Percentiles rank a stretch among this genome's conserved stretches.
Conservation (phyloP, 129 eudicot genomes). For the Pseudognaphalium luteoalbum region DNA sequence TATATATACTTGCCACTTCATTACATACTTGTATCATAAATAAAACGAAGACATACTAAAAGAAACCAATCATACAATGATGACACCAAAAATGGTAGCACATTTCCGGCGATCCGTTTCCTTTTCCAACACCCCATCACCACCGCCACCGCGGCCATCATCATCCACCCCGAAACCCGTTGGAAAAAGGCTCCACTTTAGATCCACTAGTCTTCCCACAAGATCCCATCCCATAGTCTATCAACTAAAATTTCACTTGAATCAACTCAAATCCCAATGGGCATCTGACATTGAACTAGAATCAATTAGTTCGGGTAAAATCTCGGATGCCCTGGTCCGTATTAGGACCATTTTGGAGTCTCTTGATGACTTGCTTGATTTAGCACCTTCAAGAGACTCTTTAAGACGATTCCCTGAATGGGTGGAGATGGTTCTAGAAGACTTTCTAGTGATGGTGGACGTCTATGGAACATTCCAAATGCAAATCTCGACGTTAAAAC, state of each 20-base stretch:
- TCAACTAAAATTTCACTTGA: slow-evolving; percentile 60
- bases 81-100: slow-evolving; percentile 69
- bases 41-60: neutral
- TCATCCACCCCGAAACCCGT: slow-evolving; percentile 20
- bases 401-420: slow-evolving; percentile 38
- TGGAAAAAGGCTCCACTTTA: slow-evolving; percentile 47
- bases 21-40: slow-evolving; percentile 5
- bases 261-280: slow-evolving; percentile 52
- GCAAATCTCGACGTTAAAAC: slow-evolving; percentile 47
- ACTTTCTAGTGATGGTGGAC: slow-evolving; percentile 62
- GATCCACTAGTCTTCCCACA: slow-evolving; percentile 74
- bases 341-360: slow-evolving; percentile 52
- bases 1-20: slow-evolving; percentile 24
- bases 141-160: slow-evolving; percentile 28
- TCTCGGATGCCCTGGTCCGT: slow-evolving; percentile 45
- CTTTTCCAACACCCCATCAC: slow-evolving; percentile 52
- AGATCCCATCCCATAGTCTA: slow-evolving; percentile 63
- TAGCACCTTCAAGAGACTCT: slow-evolving; percentile 62
- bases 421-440: slow-evolving; percentile 74
- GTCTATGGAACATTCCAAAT: slow-evolving; percentile 67
- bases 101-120: slow-evolving; percentile 59
- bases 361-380: slow-evolving; percentile 66
- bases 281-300: slow-evolving; percentile 12
- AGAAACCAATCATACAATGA: slow-evolving; percentile 6
- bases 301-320: slow-evolving; percentile 26